Base-by-base conservation (phyloP, 2,329 filamentous ascomycete species). In the Exophiala lecanii-corni region DNA sequence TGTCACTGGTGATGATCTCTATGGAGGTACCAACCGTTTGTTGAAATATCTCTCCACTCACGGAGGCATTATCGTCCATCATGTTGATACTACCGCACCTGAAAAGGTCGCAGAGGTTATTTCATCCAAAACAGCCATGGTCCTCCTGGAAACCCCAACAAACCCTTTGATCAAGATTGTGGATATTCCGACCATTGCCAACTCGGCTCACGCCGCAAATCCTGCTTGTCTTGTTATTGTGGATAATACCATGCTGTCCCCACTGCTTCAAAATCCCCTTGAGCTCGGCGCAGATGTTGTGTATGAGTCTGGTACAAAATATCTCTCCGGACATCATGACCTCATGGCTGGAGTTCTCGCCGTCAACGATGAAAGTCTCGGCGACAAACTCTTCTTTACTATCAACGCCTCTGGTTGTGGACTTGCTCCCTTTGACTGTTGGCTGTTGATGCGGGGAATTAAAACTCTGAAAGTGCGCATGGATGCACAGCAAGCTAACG, bases 141-240 rank as follows among this genome's bases (percentile, higher is more conserved):
- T 98, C 1, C 74, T 98, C 26, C 78, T 98, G 17, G 92, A 98
- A 67, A 95, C 89, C 0, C 92, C 94, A 2, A 98, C 92, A 19
- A 98, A 98, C 68, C 94, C 92, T 4, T 72, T 98, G 36, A 97
- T 98, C 74, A 98, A 98, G 71, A 89, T 98, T 56, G 89, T 94
- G 58, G 92, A 98, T 63, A 85, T 98, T 47, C 76, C 83, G 3
- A 74, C 80, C 16, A 94, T 98, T 55, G 81, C 92, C 10, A 73
- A 75, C 28, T 70, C 83, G 15, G 79, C 85, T 0, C 92, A 97
- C 64, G 79, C 82, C 26, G 78, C 78, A 37, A 95, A 92, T 64
- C 72, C 83, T 5, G 79, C 78, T 50, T 85, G 87, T 18, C 72
- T 97, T 30, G 89, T 98, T 12, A 81, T 89, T 2, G 92, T 97